A percentile compares a stretch with the other conserved stretches of the same genome.
Evolutionary conservation across 352 stramenopile genomes (phyloP).

Genomic region (Phytophthora ramorum): DNA sequence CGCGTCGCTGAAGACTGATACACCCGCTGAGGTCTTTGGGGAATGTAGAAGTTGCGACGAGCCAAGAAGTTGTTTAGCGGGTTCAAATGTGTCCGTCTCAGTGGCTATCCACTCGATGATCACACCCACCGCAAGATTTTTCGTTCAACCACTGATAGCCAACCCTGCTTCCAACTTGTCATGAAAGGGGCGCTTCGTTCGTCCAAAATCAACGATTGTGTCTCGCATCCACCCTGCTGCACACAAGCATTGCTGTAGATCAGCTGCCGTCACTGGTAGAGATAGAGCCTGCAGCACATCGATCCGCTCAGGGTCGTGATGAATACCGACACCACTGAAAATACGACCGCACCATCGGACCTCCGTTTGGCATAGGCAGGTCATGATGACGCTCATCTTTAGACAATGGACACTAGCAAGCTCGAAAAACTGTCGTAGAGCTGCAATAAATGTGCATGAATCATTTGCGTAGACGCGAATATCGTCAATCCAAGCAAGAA

Average conservation of each 20-base stretch:
- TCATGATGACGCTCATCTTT: constrained; percentile 30
- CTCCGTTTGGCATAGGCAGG: constrained; percentile 9
- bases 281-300: not conserved
- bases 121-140: not conserved
- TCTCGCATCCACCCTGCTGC: constrained; percentile 27
- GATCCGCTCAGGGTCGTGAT: constrained; percentile 20
- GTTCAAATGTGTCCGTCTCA: not conserved
- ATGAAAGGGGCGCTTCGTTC: not conserved
- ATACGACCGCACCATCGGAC: constrained; percentile 30
- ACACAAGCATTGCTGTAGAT: constrained; percentile 38
- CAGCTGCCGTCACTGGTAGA: constrained; percentile 8
- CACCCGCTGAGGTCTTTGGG: not conserved
- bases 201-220: constrained; percentile 27
- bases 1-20: constrained; percentile 6
- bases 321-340: constrained; percentile 17
- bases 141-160: not conserved
- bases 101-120: not conserved
- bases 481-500: not conserved
- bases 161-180: not conserved
- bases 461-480: constrained; percentile 15
- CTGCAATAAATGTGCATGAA: not conserved
- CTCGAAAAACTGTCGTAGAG: constrained; percentile 19
- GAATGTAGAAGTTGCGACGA: constrained; percentile 8
- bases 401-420: constrained; percentile 7
- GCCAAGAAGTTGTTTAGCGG: not conserved